Evolutionary conservation across 2,329 filamentous ascomycete species (phyloP).

Genomic region (Talaromyces sp.): DNA sequence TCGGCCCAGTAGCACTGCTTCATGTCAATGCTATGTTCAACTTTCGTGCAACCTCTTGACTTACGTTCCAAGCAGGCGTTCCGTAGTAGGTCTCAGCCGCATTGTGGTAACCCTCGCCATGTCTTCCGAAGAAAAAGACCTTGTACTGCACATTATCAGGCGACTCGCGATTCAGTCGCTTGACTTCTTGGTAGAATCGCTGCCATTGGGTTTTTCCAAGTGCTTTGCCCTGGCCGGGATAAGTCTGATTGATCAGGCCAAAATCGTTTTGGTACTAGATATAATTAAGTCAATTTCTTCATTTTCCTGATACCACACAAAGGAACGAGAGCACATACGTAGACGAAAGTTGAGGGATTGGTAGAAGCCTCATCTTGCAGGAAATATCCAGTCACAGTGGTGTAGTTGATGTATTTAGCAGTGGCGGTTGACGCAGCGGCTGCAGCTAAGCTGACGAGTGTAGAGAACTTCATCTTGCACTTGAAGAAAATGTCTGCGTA

Average conservation of each 20-base stretch:
- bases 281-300: neutral
- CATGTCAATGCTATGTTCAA: neutral
- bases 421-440: neutral
- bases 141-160: conserved; percentile 49
- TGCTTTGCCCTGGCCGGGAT: conserved; percentile 37
- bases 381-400: conserved; percentile 48
- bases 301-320: neutral
- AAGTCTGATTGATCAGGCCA: conserved; percentile 49
- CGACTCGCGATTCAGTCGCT: conserved; percentile 43
- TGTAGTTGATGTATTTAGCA: conserved; percentile 30
- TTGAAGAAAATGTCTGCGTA: neutral
- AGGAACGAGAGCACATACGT: conserved; percentile 39
- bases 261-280: conserved; percentile 34
- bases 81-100: conserved; percentile 58
- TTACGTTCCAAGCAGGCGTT: conserved; percentile 58
- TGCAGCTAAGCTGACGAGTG: neutral
- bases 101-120: conserved; percentile 61
- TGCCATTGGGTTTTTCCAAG: conserved; percentile 52
- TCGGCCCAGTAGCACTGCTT: conserved; percentile 56
- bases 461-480: conserved; percentile 8
- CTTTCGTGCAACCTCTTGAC: conserved; percentile 21
- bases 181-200: conserved; percentile 51
- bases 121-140: conserved; percentile 57
- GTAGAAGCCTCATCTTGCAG: conserved; percentile 48
- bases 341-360: conserved; percentile 47